These are phyloP conservation scores for Gorgonomyces haynaldii DNA, from an alignment of 192 early-diverging fungal species.

Conservation along the genomic window DNA sequence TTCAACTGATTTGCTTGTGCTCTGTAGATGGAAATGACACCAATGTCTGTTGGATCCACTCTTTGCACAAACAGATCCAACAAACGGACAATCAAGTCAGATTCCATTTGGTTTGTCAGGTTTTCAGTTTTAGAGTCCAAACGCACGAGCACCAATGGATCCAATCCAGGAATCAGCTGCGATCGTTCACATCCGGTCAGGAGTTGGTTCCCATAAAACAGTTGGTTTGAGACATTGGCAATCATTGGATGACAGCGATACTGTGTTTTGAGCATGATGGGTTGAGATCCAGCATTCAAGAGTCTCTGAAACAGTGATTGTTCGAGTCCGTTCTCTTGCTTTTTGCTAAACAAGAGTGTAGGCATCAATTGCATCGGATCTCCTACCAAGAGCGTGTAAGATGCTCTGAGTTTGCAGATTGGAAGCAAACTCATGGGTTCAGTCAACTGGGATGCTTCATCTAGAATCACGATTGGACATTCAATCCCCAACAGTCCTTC, in stretches of 20 bases:
- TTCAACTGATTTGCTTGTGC: constrained; percentile 35
- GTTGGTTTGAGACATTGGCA: constrained; percentile 40
- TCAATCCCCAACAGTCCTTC: constrained; percentile 47
- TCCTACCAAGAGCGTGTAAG: constrained; percentile 65
- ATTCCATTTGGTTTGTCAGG: constrained; percentile 41
- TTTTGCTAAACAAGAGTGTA: constrained; percentile 46
- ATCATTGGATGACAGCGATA: constrained; percentile 65
- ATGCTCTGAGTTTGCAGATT: constrained; percentile 44
- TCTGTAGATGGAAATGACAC: constrained; percentile 63
- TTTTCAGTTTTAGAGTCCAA: constrained; percentile 35
- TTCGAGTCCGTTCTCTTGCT: constrained; percentile 51
- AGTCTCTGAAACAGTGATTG: constrained; percentile 75
- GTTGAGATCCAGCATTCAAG: constrained; percentile 33
- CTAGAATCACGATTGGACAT: constrained; percentile 66
- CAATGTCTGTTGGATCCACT: constrained; percentile 39
- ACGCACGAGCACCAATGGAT: constrained; percentile 48
- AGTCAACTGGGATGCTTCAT: constrained; percentile 78
- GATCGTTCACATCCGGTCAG: constrained; percentile 29
- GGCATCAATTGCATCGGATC: constrained; percentile 83
- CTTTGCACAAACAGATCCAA: constrained; percentile 26
- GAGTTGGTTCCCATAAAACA: constrained; percentile 51
- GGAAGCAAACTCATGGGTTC: constrained; percentile 85
- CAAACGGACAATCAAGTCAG: constrained; percentile 25
- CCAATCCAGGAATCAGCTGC: constrained; percentile 35
- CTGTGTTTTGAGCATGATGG: constrained; percentile 58